Conservation (phyloP, 768 basidiomycete genomes). For the Leccinum broughii region DNA sequence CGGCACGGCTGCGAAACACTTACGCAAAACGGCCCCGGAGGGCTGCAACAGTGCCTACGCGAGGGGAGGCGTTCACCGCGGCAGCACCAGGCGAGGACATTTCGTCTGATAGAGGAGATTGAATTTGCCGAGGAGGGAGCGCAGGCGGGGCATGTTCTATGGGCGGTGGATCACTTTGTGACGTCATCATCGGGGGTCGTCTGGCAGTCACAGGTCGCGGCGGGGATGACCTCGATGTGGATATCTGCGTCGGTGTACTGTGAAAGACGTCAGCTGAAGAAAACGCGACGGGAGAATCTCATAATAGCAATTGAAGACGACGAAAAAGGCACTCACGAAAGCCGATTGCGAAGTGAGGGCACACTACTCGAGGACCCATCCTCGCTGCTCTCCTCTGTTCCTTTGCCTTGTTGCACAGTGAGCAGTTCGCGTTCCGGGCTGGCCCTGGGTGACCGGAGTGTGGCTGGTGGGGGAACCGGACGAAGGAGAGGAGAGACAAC, state of each 20-base stretch:
- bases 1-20: background rate
- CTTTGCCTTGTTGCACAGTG: background rate
- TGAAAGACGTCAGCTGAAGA: background rate
- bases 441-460: conserved; percentile 18
- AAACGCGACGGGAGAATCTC: background rate
- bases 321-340: conserved; percentile 44
- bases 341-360: conserved; percentile 44
- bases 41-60: conserved; percentile 36
- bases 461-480: conserved; percentile 45
- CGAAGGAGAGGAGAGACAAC: conserved; percentile 51
- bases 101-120: conserved; percentile 9
- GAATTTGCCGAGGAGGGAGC: conserved; percentile 22
- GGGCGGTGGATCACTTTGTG: conserved; percentile 21
- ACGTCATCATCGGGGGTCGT: conserved; percentile 19
- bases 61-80: conserved; percentile 8
- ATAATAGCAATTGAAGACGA: background rate
- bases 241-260: conserved; percentile 14
- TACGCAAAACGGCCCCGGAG: conserved; percentile 37
- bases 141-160: conserved; percentile 14
- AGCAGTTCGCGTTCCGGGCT: conserved; percentile 23
- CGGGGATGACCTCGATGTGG: conserved; percentile 11
- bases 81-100: background rate
- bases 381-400: conserved; percentile 14
- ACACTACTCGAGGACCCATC: conserved; percentile 30
- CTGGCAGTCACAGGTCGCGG: conserved; percentile 21